Percentiles rank a stretch among this genome's conserved stretches.
Conservation (phyloP, 306 rosid species). For the Dalbergia cultrata region DNA sequence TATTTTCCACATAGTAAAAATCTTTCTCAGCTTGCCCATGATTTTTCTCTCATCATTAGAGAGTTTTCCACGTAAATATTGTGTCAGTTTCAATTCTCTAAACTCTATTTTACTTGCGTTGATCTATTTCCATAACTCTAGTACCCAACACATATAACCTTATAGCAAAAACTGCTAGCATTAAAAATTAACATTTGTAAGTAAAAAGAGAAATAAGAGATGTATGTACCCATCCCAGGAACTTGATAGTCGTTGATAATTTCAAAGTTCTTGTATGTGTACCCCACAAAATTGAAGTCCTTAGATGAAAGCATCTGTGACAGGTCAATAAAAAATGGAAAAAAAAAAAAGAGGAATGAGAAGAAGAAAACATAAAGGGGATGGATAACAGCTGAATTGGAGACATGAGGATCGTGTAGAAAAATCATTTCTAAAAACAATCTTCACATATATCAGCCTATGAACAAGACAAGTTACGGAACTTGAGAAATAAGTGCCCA, state of each 20-base stretch:
- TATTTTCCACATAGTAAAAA: no score
- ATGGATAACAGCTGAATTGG: not conserved
- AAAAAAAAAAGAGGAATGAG: conserved; percentile 6
- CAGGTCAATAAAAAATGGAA: conserved; percentile 11
- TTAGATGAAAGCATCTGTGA: conserved; percentile 96
- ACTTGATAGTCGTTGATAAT: conserved; percentile 95
- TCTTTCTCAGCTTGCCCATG: no score
- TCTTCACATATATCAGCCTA: not conserved
- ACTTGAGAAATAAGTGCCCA: conserved; percentile 20
- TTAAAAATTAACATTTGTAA: not conserved
- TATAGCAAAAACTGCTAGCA: conserved; percentile 16
- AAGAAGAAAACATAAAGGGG: not conserved
- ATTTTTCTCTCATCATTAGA: no score
- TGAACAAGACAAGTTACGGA: conserved; percentile 15
- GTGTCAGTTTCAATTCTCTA: no score
- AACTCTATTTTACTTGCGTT: no score
- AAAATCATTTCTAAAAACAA: not conserved
- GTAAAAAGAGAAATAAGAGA: conserved; percentile 25
- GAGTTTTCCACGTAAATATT: no score
- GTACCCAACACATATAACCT: conserved; percentile 6
- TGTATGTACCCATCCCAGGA: conserved; percentile 92
- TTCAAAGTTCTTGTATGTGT: conserved; percentile 95
- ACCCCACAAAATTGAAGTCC: conserved; percentile 95
- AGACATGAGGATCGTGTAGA: conserved; percentile 5
- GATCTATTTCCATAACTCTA: no score